phyloP scores from a whole-genome alignment of 2,329 filamentous ascomycete genomes.

The Blastomyces gilchristii region DNA sequence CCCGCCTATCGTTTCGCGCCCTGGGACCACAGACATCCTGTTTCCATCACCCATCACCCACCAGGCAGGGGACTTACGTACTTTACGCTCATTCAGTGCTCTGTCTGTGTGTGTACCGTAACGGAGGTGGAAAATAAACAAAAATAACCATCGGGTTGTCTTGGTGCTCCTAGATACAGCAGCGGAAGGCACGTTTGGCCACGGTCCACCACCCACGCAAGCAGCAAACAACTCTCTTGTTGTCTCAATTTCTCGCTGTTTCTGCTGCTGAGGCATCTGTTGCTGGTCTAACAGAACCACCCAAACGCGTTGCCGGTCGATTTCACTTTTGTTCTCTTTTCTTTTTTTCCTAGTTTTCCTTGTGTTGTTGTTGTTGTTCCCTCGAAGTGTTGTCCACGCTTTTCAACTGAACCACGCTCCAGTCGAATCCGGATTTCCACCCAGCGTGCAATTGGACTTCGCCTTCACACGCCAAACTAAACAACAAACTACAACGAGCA shows the following conservation, averaged over 20 bases:
- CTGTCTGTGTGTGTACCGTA: background rate
- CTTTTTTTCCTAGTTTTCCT: background rate
- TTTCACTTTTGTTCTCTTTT: background rate
- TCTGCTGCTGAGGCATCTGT: background rate
- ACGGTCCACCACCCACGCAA: background rate
- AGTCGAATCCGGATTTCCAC: background rate
- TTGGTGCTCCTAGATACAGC: background rate
- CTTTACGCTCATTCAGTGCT: background rate
- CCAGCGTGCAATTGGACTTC: background rate
- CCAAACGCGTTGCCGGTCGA: slow-evolving; percentile 2
- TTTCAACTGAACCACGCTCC: background rate
- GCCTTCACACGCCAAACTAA: background rate
- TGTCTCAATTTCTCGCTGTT: background rate
- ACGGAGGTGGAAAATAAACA: background rate
- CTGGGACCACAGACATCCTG: background rate
- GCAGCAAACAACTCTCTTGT: background rate
- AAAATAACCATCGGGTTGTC: background rate
- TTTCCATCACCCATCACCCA: background rate
- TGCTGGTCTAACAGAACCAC: slow-evolving; percentile 3
- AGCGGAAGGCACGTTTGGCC: slow-evolving; percentile 6
- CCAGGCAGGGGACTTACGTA: background rate
- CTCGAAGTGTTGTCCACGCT: background rate
- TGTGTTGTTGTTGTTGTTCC: background rate
- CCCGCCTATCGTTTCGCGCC: background rate
- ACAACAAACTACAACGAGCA: background rate